phyloP scores from a whole-genome alignment of 495 filamentous ascomycete genomes.

The Tuber borchii region DNA sequence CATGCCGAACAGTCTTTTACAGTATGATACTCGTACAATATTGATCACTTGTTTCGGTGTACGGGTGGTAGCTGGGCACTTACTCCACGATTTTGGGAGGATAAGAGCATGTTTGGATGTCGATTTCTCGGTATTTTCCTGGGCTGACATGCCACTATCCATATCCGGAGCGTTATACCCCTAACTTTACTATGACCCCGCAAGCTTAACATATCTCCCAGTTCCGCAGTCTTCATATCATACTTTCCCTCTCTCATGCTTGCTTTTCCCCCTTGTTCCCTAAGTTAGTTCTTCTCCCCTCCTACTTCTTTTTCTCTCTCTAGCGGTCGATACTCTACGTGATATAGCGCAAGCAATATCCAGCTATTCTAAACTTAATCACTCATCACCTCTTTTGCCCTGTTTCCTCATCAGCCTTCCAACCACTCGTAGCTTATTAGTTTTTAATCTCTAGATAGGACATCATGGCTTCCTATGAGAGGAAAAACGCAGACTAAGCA shows the following conservation, averaged over 20 bases:
- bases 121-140: neutral
- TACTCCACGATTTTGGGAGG: neutral
- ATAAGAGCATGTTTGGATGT: neutral
- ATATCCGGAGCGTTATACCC: neutral
- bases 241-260: neutral
- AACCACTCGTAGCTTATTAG: neutral
- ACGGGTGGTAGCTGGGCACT: neutral
- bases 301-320: neutral
- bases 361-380: neutral
- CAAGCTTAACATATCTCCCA: neutral
- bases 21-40: too few species aligned
- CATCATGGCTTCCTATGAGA: neutral
- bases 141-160: neutral
- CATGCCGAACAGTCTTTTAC: too few species aligned
- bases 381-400: neutral
- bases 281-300: neutral
- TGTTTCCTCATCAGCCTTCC: neutral
- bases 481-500: neutral
- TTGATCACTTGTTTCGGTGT: neutral
- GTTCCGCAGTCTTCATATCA: neutral
- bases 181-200: neutral
- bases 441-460: neutral
- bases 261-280: neutral
- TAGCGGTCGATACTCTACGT: neutral
- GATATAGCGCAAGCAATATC: neutral